Evolutionary conservation across 2,329 filamentous ascomycete genomes (phyloP).

Genomic region (Truncatella angustata): DNA sequence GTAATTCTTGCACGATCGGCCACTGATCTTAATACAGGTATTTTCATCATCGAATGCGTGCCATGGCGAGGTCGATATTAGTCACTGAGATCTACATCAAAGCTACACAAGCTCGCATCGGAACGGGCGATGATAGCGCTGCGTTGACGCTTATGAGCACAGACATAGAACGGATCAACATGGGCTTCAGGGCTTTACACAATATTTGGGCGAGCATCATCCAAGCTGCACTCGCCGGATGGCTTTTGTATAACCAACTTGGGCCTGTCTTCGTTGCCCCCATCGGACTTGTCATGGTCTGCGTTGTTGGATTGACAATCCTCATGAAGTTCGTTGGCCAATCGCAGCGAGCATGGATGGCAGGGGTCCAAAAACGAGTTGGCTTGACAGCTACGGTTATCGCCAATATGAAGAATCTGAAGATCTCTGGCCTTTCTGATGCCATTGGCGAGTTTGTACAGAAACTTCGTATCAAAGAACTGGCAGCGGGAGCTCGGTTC

Average conservation of each 20-base stretch:
- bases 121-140: constrained; percentile 33
- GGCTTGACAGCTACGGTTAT: constrained; percentile 31
- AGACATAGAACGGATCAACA: constrained; percentile 41
- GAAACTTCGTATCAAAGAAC: constrained; percentile 33
- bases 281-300: constrained; percentile 38
- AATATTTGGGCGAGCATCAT: constrained; percentile 39
- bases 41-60: constrained; percentile 4
- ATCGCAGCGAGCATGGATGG: constrained; percentile 35
- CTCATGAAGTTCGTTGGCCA: constrained; percentile 22
- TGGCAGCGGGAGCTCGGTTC: constrained; percentile 32
- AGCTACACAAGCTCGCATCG: constrained; percentile 25
- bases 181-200: constrained; percentile 34
- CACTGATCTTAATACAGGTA: no score
- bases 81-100: constrained; percentile 30
- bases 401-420: constrained; percentile 40
- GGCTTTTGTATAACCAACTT: constrained; percentile 43
- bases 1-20: no score
- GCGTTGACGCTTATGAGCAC: constrained; percentile 47
- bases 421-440: constrained; percentile 35
- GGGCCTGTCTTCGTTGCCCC: constrained; percentile 47
- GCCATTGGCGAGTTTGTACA: constrained; percentile 28
- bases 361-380: constrained; percentile 30
- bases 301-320: constrained; percentile 16
- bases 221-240: constrained; percentile 43
- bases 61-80: constrained; percentile 32